Evolutionary conservation across 352 stramenopile species (phyloP).

Genomic region (Halophytophthora polymorphica): DNA sequence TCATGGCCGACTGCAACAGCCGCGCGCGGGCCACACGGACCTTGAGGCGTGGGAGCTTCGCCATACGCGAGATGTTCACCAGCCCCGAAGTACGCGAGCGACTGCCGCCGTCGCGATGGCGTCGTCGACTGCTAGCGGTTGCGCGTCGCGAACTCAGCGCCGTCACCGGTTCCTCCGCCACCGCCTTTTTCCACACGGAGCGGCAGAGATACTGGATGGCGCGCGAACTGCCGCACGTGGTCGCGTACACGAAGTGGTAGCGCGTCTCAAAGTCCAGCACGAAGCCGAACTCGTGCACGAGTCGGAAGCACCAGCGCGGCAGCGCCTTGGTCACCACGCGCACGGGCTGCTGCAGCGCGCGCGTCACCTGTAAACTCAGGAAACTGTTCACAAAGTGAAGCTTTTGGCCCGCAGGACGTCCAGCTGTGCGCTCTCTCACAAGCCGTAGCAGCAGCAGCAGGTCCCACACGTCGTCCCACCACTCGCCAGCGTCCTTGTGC

Average conservation of each 20-base stretch:
- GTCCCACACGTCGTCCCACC: constrained; percentile 68
- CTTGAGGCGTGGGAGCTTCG: constrained; percentile 73
- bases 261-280: constrained; percentile 65
- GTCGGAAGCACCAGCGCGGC: constrained; percentile 46
- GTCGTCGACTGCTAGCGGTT: constrained; percentile 20
- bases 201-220: constrained; percentile 69
- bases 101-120: constrained; percentile 33
- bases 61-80: constrained; percentile 56
- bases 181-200: constrained; percentile 61
- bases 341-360: constrained; percentile 54
- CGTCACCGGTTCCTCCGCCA: constrained; percentile 39
- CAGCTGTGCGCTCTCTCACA: constrained; percentile 24
- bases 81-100: constrained; percentile 34
- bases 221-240: constrained; percentile 57
- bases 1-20: constrained; percentile 66
- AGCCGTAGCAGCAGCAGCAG: constrained; percentile 46
- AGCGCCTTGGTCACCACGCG: constrained; percentile 63
- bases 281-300: constrained; percentile 59
- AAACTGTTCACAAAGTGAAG: constrained; percentile 54
- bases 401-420: constrained; percentile 4
- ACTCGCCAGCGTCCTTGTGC: too few species aligned
- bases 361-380: constrained; percentile 55
- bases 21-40: constrained; percentile 62
- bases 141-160: constrained; percentile 9
- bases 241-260: constrained; percentile 66